Percentiles rank a stretch among this genome's conserved stretches.
phyloP scores from a whole-genome alignment of 208 protist genomes.

The Vickermania ingenoplastis region DNA sequence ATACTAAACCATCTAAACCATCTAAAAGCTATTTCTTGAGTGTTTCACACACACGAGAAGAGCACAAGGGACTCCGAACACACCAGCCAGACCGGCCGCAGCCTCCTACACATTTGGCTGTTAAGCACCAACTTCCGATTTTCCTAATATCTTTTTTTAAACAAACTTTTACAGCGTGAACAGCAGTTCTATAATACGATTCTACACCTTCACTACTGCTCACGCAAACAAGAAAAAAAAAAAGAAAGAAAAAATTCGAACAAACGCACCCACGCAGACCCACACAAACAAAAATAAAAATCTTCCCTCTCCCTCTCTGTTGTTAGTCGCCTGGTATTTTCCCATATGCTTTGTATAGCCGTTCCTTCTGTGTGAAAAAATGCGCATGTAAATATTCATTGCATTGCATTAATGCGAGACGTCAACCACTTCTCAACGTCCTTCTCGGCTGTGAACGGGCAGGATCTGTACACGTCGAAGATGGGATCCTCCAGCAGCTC shows the following conservation, averaged over 20 bases:
- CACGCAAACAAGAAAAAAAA: background rate
- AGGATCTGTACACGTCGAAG: slow-evolving; percentile 26
- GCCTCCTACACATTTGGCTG: too few relatives aligned
- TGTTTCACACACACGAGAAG: background rate
- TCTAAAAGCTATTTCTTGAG: background rate
- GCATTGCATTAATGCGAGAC: too few relatives aligned
- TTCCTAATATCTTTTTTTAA: too few relatives aligned
- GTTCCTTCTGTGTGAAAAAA: too few relatives aligned
- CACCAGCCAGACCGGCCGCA: too few relatives aligned
- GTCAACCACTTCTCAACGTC: slow-evolving; percentile 26
- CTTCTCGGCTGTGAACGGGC: slow-evolving; percentile 12
- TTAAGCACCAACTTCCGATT: too few relatives aligned
- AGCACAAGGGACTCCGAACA: too few relatives aligned
- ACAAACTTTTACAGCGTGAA: too few relatives aligned
- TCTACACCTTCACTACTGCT: background rate
- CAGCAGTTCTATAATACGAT: background rate
- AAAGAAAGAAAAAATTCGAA: background rate
- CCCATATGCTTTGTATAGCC: background rate
- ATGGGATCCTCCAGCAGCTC: slow-evolving; percentile 34
- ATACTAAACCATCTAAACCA: background rate
- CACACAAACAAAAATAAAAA: background rate
- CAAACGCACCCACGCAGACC: background rate
- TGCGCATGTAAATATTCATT: too few relatives aligned
- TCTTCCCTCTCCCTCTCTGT: background rate
- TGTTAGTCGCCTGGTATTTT: background rate